Evolutionary conservation across 2,329 filamentous ascomycete species (phyloP).

Genomic region (Clarireedia hainanense): DNA sequence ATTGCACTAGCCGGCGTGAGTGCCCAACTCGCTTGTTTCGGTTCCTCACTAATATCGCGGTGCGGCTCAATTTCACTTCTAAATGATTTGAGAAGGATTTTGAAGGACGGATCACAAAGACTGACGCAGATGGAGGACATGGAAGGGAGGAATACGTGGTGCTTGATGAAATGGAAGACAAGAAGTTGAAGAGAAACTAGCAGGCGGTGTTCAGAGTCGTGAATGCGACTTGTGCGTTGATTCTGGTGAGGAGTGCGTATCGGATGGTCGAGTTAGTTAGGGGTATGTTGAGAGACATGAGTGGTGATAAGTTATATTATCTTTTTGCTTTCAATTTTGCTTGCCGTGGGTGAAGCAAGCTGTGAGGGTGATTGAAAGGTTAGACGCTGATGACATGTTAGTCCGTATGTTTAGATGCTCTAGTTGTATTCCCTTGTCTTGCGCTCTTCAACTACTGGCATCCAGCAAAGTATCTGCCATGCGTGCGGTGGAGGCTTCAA

Average conservation of each 20-base stretch:
- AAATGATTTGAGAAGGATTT: constrained; percentile 30
- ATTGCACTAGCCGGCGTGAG: constrained; percentile 35
- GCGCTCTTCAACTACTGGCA: constrained; percentile 28
- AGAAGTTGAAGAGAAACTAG: too few species aligned
- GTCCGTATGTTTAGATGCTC: constrained; percentile 19
- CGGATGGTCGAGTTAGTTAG: too few species aligned
- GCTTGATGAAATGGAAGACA: too few species aligned
- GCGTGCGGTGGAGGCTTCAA: constrained; percentile 29
- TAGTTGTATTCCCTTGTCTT: constrained; percentile 18
- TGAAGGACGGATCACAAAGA: not conserved
- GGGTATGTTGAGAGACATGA: constrained; percentile 19
- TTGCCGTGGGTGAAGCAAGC: too few species aligned
- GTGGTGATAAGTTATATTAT: constrained; percentile 12
- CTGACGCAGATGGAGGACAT: too few species aligned
- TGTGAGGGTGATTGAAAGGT: too few species aligned
- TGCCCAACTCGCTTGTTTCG: constrained; percentile 39
- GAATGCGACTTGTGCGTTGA: too few species aligned
- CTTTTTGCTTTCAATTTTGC: not conserved
- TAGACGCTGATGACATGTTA: not conserved
- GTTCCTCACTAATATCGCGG: constrained; percentile 39
- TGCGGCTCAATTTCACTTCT: constrained; percentile 40
- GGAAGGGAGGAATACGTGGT: too few species aligned
- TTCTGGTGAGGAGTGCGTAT: too few species aligned
- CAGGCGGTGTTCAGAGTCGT: too few species aligned
- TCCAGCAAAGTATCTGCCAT: constrained; percentile 29